Evolutionary conservation across 768 basidiomycete genomes (phyloP).

Genomic region (Astraeus odoratus): DNA sequence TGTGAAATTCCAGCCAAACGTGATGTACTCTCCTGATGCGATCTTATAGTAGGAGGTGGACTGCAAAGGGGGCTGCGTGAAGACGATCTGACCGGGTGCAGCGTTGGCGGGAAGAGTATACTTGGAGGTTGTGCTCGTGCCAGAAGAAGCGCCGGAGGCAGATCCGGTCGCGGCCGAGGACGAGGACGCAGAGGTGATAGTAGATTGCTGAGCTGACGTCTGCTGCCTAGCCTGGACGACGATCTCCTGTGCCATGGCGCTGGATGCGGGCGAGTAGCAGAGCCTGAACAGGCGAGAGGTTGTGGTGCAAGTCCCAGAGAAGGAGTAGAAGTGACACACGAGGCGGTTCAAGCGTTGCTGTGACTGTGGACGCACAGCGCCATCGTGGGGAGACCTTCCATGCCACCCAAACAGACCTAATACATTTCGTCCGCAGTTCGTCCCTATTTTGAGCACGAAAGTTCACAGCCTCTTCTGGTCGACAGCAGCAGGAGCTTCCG

Average conservation of each 20-base stretch:
- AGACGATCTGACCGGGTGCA: slow-evolving; percentile 37
- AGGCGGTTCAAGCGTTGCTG: too few species aligned
- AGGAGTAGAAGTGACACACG: too few species aligned
- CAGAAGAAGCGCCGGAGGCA: slow-evolving; percentile 10
- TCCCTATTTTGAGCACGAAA: background rate
- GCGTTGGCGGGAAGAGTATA: slow-evolving; percentile 30
- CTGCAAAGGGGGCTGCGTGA: slow-evolving; percentile 53
- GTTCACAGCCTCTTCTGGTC: background rate
- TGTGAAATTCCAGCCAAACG: slow-evolving; percentile 74
- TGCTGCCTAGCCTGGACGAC: slow-evolving; percentile 22
- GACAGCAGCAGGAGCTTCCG: background rate
- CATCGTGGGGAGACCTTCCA: too few species aligned
- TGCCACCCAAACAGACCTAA: too few species aligned
- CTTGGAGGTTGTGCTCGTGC: slow-evolving; percentile 7
- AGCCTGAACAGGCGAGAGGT: background rate
- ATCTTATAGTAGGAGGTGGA: slow-evolving; percentile 65
- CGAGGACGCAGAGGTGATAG: slow-evolving; percentile 4
- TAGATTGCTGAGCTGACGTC: too few species aligned
- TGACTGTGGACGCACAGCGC: too few species aligned
- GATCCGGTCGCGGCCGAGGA: slow-evolving; percentile 3
- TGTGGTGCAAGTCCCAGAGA: background rate
- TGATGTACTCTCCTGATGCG: slow-evolving; percentile 45
- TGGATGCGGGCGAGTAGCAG: background rate
- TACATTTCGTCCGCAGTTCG: too few species aligned
- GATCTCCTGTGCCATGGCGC: slow-evolving; percentile 4